Evolutionary conservation across 352 stramenopile genomes (phyloP).

Genomic region (Pythium insidiosum): DNA sequence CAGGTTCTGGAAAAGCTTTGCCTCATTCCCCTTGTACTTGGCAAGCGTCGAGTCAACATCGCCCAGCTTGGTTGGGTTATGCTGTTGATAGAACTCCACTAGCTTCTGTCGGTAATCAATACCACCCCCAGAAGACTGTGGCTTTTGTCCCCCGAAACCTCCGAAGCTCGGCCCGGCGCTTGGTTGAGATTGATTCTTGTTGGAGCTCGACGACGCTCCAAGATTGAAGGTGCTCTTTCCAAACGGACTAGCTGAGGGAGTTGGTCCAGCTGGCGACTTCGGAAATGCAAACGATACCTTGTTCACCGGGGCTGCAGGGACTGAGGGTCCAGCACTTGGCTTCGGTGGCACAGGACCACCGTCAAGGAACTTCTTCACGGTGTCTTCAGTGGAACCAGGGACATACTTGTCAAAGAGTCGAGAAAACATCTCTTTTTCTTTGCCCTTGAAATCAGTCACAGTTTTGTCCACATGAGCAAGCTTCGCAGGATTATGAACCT

Average conservation of each 20-base stretch:
- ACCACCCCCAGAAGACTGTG: conserved; percentile 2
- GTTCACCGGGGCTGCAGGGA: not conserved
- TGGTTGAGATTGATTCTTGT: not conserved
- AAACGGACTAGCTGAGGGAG: conserved; percentile 21
- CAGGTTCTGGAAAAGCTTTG: conserved; percentile 69
- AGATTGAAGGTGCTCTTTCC: conserved; percentile 17
- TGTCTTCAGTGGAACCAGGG: conserved; percentile 36
- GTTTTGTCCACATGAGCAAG: conserved; percentile 36
- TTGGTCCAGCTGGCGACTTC: conserved; percentile 7
- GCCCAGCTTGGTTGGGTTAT: conserved; percentile 86
- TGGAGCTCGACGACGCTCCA: too few species aligned
- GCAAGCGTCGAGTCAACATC: conserved; percentile 82
- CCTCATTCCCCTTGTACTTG: conserved; percentile 87
- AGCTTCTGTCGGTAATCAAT: conserved; percentile 60
- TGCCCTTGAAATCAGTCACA: conserved; percentile 39
- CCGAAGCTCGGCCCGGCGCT: not conserved
- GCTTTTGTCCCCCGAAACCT: conserved; percentile 2
- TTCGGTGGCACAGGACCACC: conserved; percentile 46
- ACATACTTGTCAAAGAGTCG: conserved; percentile 57
- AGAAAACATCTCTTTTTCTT: conserved; percentile 52
- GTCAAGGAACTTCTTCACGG: conserved; percentile 53
- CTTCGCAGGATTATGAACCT: conserved; percentile 50
- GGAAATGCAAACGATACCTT: conserved; percentile 5
- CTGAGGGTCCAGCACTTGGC: too few species aligned
- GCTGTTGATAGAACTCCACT: conserved; percentile 87